Conservation (phyloP, 108 stramenopile species). For the Discostella stelligeroides region DNA sequence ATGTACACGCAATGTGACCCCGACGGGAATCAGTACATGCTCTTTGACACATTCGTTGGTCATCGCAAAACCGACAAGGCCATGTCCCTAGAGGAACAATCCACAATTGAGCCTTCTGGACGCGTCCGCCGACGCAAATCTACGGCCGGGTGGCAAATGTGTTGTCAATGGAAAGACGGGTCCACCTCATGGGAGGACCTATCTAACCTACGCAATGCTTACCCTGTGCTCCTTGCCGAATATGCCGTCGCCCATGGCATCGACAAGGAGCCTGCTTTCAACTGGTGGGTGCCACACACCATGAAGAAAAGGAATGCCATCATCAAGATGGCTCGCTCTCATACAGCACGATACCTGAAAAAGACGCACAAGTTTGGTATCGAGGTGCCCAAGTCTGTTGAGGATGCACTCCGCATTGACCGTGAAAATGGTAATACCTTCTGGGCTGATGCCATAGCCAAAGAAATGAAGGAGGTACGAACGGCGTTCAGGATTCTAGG, state of each 20-base stretch:
- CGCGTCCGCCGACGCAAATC: not conserved
- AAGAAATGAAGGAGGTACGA: constrained; percentile 53
- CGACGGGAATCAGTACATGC: too few species aligned
- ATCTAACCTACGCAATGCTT: constrained; percentile 16
- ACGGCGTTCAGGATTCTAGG: constrained; percentile 35
- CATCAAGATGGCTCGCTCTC: constrained; percentile 27
- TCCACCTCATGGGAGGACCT: constrained; percentile 28
- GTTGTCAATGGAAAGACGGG: constrained; percentile 47
- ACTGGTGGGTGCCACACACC: not conserved
- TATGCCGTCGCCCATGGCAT: constrained; percentile 16
- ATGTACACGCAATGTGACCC: too few species aligned
- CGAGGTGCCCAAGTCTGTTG: constrained; percentile 43
- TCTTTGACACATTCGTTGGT: not conserved
- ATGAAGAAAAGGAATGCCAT: constrained; percentile 13
- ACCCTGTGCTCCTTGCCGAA: constrained; percentile 23
- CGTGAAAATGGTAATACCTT: constrained; percentile 36
- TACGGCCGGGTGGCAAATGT: constrained; percentile 39
- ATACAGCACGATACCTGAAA: constrained; percentile 11
- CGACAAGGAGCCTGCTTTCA: constrained; percentile 21
- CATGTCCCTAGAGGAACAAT: not conserved
- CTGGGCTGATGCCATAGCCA: constrained; percentile 47
- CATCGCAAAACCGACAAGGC: not conserved
- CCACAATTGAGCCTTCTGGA: not conserved
- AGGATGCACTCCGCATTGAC: constrained; percentile 51
- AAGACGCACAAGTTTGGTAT: too few species aligned